Percentiles rank a stretch among this genome's conserved stretches.
phyloP scores from a whole-genome alignment of 1,139 yeast species.

The Suhomyces bokatorum region DNA sequence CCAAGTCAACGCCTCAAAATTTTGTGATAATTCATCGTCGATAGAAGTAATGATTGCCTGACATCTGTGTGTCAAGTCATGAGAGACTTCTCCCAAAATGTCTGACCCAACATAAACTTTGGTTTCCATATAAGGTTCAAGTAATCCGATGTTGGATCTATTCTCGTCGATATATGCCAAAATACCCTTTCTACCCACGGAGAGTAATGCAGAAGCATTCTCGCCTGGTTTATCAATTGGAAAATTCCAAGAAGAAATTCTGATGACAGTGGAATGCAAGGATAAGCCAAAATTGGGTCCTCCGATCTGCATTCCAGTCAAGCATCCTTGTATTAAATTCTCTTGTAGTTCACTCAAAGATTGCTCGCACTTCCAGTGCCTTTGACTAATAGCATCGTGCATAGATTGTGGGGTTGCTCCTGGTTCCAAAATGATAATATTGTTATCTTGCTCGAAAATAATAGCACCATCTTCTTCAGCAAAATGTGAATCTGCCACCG shows the following conservation, averaged over 20 bases:
- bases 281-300: slow-evolving; percentile 69
- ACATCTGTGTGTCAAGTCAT: slow-evolving; percentile 67
- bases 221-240: slow-evolving; percentile 51
- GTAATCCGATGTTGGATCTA: slow-evolving; percentile 45
- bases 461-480: slow-evolving; percentile 44
- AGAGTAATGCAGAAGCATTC: slow-evolving; percentile 28
- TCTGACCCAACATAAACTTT: slow-evolving; percentile 67
- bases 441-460: slow-evolving; percentile 37
- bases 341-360: slow-evolving; percentile 54
- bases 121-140: slow-evolving; percentile 89
- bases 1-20: slow-evolving; percentile 41
- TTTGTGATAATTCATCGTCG: slow-evolving; percentile 55
- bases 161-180: slow-evolving; percentile 37
- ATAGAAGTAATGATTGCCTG: slow-evolving; percentile 69
- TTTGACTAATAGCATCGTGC: slow-evolving; percentile 29
- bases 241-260: slow-evolving; percentile 51
- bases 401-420: slow-evolving; percentile 31
- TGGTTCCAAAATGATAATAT: slow-evolving; percentile 35
- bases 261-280: slow-evolving; percentile 59
- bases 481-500: slow-evolving; percentile 33
- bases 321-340: slow-evolving; percentile 56
- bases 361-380: slow-evolving; percentile 54
- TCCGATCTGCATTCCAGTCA: slow-evolving; percentile 76
- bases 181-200: slow-evolving; percentile 33
- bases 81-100: slow-evolving; percentile 79